These are phyloP conservation scores for Pyricularia sp. DNA, from an alignment of 2,329 filamentous ascomycete species.

Conservation along the genomic window DNA sequence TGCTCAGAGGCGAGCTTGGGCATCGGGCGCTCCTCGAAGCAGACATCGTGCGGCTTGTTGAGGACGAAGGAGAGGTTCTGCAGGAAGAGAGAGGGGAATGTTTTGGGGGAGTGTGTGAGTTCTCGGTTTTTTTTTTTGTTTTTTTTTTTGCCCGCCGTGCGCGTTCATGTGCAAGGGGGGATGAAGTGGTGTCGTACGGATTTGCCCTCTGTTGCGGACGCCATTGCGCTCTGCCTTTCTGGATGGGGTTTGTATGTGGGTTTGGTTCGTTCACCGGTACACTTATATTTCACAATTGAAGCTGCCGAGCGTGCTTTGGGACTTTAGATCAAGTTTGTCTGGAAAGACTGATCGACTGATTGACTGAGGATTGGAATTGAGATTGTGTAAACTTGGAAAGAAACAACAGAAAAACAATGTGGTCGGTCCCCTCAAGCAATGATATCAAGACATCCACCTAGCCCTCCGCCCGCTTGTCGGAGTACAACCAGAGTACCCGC, in stretches of 20 bases:
- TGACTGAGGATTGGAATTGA: background rate
- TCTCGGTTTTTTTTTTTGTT: too few species aligned
- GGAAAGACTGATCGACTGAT: background rate
- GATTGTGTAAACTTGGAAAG: background rate
- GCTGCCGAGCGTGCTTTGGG: background rate
- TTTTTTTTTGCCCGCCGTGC: background rate
- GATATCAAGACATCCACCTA: background rate
- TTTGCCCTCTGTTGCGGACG: constrained; percentile 15
- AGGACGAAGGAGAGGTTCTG: constrained; percentile 82
- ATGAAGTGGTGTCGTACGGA: constrained; percentile 16
- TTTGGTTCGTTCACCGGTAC: background rate
- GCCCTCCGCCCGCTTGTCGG: background rate
- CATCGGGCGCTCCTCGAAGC: constrained; percentile 50
- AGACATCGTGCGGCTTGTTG: constrained; percentile 62
- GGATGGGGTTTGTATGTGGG: background rate
- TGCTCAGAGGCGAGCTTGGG: constrained; percentile 43
- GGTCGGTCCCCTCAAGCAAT: background rate
- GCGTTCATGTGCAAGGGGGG: background rate
- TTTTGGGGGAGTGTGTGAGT: background rate
- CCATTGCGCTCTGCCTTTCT: constrained; percentile 8
- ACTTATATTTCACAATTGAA: background rate
- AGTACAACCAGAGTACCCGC: background rate
- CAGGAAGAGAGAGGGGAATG: background rate
- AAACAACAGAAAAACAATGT: background rate
- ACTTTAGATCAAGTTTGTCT: background rate